A percentile compares a stretch with the other conserved stretches of the same genome.
These are phyloP conservation scores for Euphrasia confusa DNA, from an alignment of 257 asterid genomes.

Conservation along the genomic window DNA sequence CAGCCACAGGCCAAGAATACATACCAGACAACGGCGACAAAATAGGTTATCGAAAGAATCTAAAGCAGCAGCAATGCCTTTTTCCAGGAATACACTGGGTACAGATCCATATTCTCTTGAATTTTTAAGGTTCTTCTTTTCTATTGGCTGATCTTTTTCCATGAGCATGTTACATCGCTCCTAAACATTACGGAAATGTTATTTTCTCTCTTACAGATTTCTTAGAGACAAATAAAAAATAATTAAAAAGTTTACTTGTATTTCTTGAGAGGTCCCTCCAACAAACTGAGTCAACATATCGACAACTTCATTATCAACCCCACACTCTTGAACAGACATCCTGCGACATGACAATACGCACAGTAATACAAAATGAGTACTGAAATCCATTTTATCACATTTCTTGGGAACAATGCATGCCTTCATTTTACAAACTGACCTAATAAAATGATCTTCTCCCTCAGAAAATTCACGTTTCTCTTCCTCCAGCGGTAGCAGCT, in stretches of 20 bases:
- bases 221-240: conserved; percentile 2
- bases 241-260: conserved; percentile 49
- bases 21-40: conserved; percentile 98
- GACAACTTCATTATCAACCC: conserved; percentile 49
- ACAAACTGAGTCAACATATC: conserved; percentile 62
- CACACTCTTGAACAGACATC: conserved; percentile 68
- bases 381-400: conserved; percentile 2
- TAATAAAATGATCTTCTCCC: conserved; percentile 72
- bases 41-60: conserved; percentile 90
- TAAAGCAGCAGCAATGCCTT: conserved; percentile 71
- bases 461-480: conserved; percentile 74
- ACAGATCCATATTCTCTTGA: conserved; percentile 40
- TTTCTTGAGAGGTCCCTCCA: conserved; percentile 77
- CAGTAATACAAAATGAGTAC: background rate
- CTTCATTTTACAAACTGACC: conserved; percentile 39
- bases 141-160: conserved; percentile 44
- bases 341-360: conserved; percentile 38
- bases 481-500: conserved; percentile 47
- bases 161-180: conserved; percentile 74
- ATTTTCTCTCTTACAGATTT: background rate
- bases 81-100: conserved; percentile 41
- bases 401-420: conserved; percentile 7
- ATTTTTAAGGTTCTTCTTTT: conserved; percentile 27
- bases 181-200: conserved; percentile 38
- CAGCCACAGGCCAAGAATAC: conserved; percentile 27